phyloP scores from a whole-genome alignment of 768 basidiomycete species.

The Russula brevipes region DNA sequence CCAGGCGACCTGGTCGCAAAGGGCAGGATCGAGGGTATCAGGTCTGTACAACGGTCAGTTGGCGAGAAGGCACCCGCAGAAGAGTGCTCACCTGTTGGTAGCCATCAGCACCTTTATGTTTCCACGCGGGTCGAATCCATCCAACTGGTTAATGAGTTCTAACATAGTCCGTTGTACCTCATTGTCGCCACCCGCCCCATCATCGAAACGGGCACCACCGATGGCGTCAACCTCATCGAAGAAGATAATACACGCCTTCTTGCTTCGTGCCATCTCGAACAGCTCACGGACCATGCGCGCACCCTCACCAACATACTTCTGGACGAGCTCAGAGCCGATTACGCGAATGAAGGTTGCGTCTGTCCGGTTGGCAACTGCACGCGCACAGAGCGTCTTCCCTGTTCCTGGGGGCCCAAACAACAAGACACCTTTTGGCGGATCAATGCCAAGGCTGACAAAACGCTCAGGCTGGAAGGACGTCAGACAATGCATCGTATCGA shows the following conservation, averaged over 20 bases:
- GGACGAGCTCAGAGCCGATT: slow-evolving; percentile 98
- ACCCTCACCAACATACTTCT: slow-evolving; percentile 99
- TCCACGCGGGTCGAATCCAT: slow-evolving; percentile 98
- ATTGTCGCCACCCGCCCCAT: slow-evolving; percentile 98
- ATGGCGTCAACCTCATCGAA: slow-evolving; percentile 99
- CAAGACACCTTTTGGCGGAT: slow-evolving; percentile 96
- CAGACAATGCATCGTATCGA: background rate
- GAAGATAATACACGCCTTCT: slow-evolving; percentile 99
- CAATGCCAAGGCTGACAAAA: slow-evolving; percentile 96
- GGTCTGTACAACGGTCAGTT: slow-evolving; percentile 51
- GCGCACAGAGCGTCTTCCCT: slow-evolving; percentile 97
- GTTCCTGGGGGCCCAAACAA: slow-evolving; percentile 95
- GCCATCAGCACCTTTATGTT: slow-evolving; percentile 99
- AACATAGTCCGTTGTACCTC: slow-evolving; percentile 99
- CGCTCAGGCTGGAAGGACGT: slow-evolving; percentile 78
- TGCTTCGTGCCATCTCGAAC: slow-evolving; percentile 98
- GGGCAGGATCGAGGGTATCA: slow-evolving; percentile 95
- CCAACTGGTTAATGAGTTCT: slow-evolving; percentile 97
- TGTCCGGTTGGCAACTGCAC: slow-evolving; percentile 96
- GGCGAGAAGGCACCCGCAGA: slow-evolving; percentile 1
- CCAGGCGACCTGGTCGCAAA: slow-evolving; percentile 94
- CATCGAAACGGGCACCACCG: slow-evolving; percentile 96
- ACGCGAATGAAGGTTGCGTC: slow-evolving; percentile 99
- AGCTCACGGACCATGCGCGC: slow-evolving; percentile 98
- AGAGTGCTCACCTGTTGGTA: slow-evolving; percentile 74